Base-by-base conservation (phyloP, 148 eudicot species). In the Bassia scoparia region DNA sequence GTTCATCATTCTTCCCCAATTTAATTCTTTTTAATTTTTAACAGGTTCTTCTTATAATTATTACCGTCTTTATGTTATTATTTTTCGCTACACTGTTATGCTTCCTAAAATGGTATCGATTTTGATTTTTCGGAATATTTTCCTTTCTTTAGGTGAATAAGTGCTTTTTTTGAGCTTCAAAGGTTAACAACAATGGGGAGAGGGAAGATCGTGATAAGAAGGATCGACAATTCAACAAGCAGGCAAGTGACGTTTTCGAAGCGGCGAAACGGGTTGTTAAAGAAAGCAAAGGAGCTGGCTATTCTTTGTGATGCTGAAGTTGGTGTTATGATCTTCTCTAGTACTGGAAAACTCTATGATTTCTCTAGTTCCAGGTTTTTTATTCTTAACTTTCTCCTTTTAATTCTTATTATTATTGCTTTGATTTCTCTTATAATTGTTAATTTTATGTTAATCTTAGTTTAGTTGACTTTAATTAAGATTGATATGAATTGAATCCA, bases 261-360 rank as follows among this genome's bases (percentile, higher is more conserved):
- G 61, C 64, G 90, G 43, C 69, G 90, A 31, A 87, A 55, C 49
- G 90, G 90, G 17, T 78, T 87, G 81, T 56, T 87, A 50, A 87
- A 87, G 80, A 87, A 87, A 73, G 88, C 90, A 0, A 85, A 81
- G 76, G 90, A 87, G 64, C 72, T 87, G 9, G 85, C 88, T 16
- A 87, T 87, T 61, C 79, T 87, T 44, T 87, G 90, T 55, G 90
- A 87, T n/a, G 90, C 90, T 0, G 88, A 87, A 27, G 90, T 87
- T 3, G 90, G 88, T 18, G 88, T 87, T 17, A 83, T 84, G 38
- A 82, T 87, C 67, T 87, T 87, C 77, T 87, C 90, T 4, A 87
- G 88, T 79, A 85, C 90, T 15, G 81, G 86, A 16, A 77, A 78
- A 59, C 87, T 85, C 27, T 85, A 81, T 69, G 90, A 87, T 48